phyloP scores from a whole-genome alignment of 208 protist genomes.

The Leishmania martiniquensis region DNA sequence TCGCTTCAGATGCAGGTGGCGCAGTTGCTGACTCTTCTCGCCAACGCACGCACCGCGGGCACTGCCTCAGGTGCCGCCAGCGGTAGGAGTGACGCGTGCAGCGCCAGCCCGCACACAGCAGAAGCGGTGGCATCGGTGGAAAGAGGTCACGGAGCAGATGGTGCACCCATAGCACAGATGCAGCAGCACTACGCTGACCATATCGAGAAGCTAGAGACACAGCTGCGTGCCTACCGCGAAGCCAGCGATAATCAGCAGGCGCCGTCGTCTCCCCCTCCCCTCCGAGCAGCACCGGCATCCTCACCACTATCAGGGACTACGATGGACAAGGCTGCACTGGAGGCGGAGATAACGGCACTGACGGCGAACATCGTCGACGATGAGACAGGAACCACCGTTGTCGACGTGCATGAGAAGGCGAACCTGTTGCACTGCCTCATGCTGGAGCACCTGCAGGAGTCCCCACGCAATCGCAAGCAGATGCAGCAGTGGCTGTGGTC shows the following conservation, averaged over 20 bases:
- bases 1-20: constrained; percentile 33
- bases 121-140: not conserved
- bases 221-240: constrained; percentile 16
- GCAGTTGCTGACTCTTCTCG: constrained; percentile 29
- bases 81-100: not conserved
- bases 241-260: not conserved
- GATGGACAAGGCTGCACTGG: not conserved
- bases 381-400: constrained; percentile 12
- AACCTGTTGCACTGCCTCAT: constrained; percentile 69
- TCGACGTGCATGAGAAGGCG: constrained; percentile 56
- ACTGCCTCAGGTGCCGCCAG: not conserved
- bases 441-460: constrained; percentile 51
- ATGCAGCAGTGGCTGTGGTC: constrained; percentile 76
- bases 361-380: constrained; percentile 52
- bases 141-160: not conserved
- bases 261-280: not conserved
- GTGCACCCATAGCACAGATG: not conserved
- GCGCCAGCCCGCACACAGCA: not conserved
- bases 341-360: constrained; percentile 36
- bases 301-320: not conserved
- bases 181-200: constrained; percentile 4
- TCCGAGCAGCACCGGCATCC: not conserved
- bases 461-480: constrained; percentile 38
- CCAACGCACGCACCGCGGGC: not conserved
- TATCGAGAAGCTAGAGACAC: constrained; percentile 16